Base-by-base conservation (phyloP, 2,329 filamentous ascomycete genomes). In the Emericellopsis cladophorae region DNA sequence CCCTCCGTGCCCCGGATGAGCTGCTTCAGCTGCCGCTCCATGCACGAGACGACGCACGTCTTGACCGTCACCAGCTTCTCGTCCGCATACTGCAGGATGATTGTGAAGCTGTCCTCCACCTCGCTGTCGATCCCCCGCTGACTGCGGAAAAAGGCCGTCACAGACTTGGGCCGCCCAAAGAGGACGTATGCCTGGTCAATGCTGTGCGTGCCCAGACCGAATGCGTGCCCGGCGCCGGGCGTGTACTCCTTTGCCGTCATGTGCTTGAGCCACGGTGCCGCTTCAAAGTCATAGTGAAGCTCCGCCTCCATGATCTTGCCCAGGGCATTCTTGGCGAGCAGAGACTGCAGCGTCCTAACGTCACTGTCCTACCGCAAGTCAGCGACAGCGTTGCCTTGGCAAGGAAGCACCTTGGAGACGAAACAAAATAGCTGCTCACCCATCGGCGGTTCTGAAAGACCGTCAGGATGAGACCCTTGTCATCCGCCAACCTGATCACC, bases 361-460 rank as follows among this genome's bases (percentile, higher is more conserved):
- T 90, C 85, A 24, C 75, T 67, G 54, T 92, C 85, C 37, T 39
- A 14, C 15, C 14, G 7, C 7, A 10, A 22, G 22, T 42, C 23
- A 43, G 34, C 31, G 12, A 26, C 23, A 21, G 36, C 18, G 18
- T 21, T 21, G 5, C 3, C 18, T 21, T 21, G 18, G 18, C n/a
- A n/a, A n/a, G n/a, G n/a, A n/a, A n/a, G n/a, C n/a, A 21, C 3
- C 18, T 21, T 21, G 18, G 18, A 5, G 18, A 21, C 4, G 18
- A 21, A 21, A 21, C 4, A 21, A 3, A 21, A 21, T 3, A 21
- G 18, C 35, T 40, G 14, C 39, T 44, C 15, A 12, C 5, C 74
- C 76, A 90, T 40, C 85, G 69, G 24, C 85, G 75, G 64, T 87
- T 84, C 64, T 84, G 80, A 58, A 81, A 84, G n/a, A 84, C 78